Percentiles rank a stretch among this genome's conserved stretches.
Evolutionary conservation across 768 basidiomycete genomes (phyloP).

Genomic region (Tricholomella constricta): DNA sequence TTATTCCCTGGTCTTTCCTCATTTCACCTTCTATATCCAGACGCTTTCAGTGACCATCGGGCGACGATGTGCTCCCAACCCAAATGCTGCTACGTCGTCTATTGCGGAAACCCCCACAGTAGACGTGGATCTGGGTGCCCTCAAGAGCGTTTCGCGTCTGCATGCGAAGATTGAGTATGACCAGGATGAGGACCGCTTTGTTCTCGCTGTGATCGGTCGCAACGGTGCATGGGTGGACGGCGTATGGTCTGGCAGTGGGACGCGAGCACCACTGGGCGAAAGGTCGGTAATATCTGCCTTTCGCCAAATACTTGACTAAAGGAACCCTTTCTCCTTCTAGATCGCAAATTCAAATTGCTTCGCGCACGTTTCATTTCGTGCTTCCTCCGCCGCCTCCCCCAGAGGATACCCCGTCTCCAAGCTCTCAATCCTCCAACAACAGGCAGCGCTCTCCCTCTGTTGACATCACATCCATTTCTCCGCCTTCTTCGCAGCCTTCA

Average conservation of each 20-base stretch:
- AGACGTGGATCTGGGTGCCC: constrained; percentile 90
- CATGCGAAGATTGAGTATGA: constrained; percentile 97
- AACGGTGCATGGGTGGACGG: constrained; percentile 99
- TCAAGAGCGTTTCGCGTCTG: constrained; percentile 96
- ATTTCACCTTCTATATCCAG: constrained; percentile 96
- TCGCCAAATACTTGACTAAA: constrained; percentile 9
- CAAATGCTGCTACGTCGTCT: constrained; percentile 53
- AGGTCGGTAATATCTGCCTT: constrained; percentile 48
- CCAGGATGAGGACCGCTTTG: constrained; percentile 85
- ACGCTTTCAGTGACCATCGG: constrained; percentile 94
- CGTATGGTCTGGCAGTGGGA: constrained; percentile 90
- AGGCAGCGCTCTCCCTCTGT: constrained; percentile 77
- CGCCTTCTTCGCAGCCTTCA: constrained; percentile 79
- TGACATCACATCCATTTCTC: constrained; percentile 79
- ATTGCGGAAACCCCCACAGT: constrained; percentile 60
- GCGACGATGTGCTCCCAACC: constrained; percentile 70
- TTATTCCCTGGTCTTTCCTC: constrained; percentile 91
- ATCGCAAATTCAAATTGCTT: constrained; percentile 96
- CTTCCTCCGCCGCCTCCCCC: constrained; percentile 85
- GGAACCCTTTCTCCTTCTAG: constrained; percentile 39
- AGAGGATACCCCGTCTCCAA: constrained; percentile 81
- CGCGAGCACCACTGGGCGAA: constrained; percentile 81
- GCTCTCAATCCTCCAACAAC: constrained; percentile 69
- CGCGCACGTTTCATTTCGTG: constrained; percentile 95
- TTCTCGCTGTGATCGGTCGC: constrained; percentile 89